Base-by-base conservation (phyloP, 75 land plant species). In the Cryptomeria japonica region DNA sequence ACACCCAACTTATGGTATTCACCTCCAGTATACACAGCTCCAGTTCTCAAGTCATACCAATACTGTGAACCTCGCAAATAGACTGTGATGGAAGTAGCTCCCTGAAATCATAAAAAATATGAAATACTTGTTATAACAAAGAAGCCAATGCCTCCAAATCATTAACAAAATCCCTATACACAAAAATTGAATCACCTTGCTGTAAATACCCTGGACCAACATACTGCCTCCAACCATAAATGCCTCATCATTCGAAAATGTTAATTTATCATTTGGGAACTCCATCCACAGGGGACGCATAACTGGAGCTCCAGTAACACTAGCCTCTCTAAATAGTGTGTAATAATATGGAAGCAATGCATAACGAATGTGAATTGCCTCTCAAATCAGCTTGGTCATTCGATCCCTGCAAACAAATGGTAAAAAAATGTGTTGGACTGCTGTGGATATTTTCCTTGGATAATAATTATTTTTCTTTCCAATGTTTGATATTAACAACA, bases 251-350 rank as follows among this genome's bases (percentile, higher is more conserved):
- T 92, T 95, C 36, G 89, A 87, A 79, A 92, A 98, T 82, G 97
- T 94, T 37, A 89, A 77, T 89, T 92, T 91, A 77, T 98, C 99
- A 86, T 85, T 56, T 15, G 99, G 99, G 87, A 94, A 97, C 85
- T 98, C 99, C 95, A 97, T 93, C 99, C 99, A 98, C 82, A 98
- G 86, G 25, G 99, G 97, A 61, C 99, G 99, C 92, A 96, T 93
- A 68, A 98, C 91, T 39, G 99, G 99, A 80, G 94, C 34, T 80
- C 99, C 99, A 89, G 84, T 97, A 34, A 87, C 86, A 88, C 92
- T 94, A 56, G 99, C 97, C 87, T 94, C 96, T 89, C 95, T 93
- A 87, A 98, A 98, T 56, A 98, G 87, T 13, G 99, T 97, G 89
- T 98, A 98, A 84, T 92, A 96, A 87, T 95, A 96, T 64, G 99